Base-by-base conservation (phyloP, 192 early-diverging fungal genomes). In the Powellomyces hirtus region DNA sequence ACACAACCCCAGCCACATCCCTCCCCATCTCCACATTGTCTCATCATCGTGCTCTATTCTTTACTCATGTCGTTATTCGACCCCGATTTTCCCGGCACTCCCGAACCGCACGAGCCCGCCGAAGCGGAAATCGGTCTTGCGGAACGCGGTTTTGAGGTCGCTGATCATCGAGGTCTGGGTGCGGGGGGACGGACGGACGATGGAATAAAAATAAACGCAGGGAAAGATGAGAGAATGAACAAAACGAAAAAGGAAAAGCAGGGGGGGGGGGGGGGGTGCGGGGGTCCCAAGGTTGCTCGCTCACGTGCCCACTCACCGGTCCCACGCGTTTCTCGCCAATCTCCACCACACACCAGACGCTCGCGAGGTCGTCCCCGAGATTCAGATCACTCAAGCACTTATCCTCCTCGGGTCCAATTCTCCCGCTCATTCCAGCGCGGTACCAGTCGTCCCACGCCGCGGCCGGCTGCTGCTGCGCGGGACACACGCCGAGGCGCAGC, bases 71-170 rank as follows among this genome's bases (percentile, higher is more conserved):
- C 29, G 4, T 66, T 31, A 66, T 36, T 66, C 64, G 4, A 66
- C 35, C 22, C 64, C 64, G 20, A 66, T 40, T 30, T 66, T 66
- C 2, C 64, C 64, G 0, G 64, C 30, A 33, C 13, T 30, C 24
- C 64, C 64, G 57, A 66, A 56, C 34, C 37, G 33, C 18, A 36
- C 16, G 20, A 66, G n/a, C 16, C 38, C 57, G 30, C 64, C 64
- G 26, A 66, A 38, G 4, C 64, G 64, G 35, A 66, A 66, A 27
- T 66, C 51, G 2, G 51, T 66, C 31, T 56, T 52, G 34, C 16
- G 5, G 33, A 56, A 56, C 31, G 53, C 53, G 26, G 18, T 29
- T 30, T 56, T 56, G 20, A 56, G 24, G 1, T 29, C 53, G 20
- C 27, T 56, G 6, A 56, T 30, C 5, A 56, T 29, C 29, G 29